Evolutionary conservation across 2,329 filamentous ascomycete species (phyloP).

Genomic region (Penicillium sclerotigenum): DNA sequence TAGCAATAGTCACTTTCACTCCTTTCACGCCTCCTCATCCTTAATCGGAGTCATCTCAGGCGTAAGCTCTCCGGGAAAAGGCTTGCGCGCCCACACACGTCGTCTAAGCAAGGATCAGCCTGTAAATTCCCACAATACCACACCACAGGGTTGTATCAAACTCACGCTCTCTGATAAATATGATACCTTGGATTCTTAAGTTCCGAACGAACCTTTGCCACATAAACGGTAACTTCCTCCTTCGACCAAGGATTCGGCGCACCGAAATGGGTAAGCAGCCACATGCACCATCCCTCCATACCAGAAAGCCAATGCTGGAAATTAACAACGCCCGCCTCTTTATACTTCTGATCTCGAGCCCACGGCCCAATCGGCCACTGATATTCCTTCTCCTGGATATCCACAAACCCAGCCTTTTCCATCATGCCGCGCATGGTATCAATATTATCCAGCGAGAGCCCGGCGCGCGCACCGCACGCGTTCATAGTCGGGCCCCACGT

Average conservation of each 20-base stretch:
- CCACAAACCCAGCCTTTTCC: not conserved
- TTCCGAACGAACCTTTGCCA: conserved; percentile 4
- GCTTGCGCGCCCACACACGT: conserved; percentile 7
- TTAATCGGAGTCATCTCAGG: not conserved
- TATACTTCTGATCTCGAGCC: not conserved
- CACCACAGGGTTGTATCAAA: not conserved
- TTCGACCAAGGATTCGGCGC: conserved; percentile 2
- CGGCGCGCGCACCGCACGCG: not conserved
- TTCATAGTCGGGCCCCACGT: not conserved
- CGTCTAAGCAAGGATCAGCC: not conserved
- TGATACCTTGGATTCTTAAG: conserved; percentile 2
- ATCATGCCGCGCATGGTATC: not conserved
- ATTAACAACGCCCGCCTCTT: not conserved
- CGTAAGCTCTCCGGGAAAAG: not conserved
- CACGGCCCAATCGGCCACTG: conserved; percentile 5
- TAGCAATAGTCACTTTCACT: not conserved
- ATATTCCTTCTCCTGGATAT: not conserved
- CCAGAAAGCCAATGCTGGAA: conserved; percentile 3
- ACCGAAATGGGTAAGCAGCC: conserved; percentile 4
- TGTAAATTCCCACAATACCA: not conserved
- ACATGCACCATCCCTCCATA: conserved; percentile 1
- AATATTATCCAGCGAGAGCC: not conserved
- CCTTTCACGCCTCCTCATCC: not conserved
- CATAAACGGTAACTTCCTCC: conserved; percentile 6
- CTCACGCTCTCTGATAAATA: conserved; percentile 4